Conservation (phyloP, 306 rosid species). For the Vicia sativa region DNA sequence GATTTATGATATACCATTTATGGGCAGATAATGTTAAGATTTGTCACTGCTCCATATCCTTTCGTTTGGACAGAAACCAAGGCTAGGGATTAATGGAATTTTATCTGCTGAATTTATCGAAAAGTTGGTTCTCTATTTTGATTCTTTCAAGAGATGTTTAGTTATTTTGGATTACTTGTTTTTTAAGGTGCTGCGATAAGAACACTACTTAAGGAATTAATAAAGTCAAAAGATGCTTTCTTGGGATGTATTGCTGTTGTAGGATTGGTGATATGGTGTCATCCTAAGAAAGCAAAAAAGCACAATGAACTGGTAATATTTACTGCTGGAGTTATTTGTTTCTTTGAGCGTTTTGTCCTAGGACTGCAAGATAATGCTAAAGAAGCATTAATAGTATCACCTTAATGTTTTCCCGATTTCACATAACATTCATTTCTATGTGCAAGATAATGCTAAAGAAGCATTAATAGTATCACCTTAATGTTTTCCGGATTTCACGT, state of each 20-base stretch:
- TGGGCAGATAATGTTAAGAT: slow-evolving; percentile 53
- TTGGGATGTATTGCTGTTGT: slow-evolving; percentile 29
- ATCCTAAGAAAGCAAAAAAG: slow-evolving; percentile 32
- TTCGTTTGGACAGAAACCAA: slow-evolving; percentile 51
- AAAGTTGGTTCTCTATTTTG: slow-evolving; percentile 53
- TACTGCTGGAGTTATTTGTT: slow-evolving; percentile 33
- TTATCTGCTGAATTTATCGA: slow-evolving; percentile 44
- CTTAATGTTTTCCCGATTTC: too few relatives aligned
- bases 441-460: too few relatives aligned
- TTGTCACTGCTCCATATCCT: slow-evolving; percentile 47
- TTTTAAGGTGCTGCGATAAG: slow-evolving; percentile 40
- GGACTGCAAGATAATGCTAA: slow-evolving; percentile 38
- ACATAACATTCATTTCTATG: too few relatives aligned
- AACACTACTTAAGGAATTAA: slow-evolving; percentile 37
- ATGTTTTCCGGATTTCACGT: slow-evolving; percentile 19
- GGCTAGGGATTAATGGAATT: slow-evolving; percentile 52
- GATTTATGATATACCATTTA: slow-evolving; percentile 47
- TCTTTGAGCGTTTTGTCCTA: slow-evolving; percentile 13
- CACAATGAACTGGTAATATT: slow-evolving; percentile 35
- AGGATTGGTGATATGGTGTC: slow-evolving; percentile 23
- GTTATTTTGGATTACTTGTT: slow-evolving; percentile 41
- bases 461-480: too few relatives aligned
- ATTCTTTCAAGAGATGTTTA: slow-evolving; percentile 41
- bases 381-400: slow-evolving; percentile 37
- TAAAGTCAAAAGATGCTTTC: slow-evolving; percentile 43